Evolutionary conservation across 2,329 filamentous ascomycete genomes (phyloP), one percentile per base, ranked within the genome.

Genomic region (Microdochium nivale): DNA sequence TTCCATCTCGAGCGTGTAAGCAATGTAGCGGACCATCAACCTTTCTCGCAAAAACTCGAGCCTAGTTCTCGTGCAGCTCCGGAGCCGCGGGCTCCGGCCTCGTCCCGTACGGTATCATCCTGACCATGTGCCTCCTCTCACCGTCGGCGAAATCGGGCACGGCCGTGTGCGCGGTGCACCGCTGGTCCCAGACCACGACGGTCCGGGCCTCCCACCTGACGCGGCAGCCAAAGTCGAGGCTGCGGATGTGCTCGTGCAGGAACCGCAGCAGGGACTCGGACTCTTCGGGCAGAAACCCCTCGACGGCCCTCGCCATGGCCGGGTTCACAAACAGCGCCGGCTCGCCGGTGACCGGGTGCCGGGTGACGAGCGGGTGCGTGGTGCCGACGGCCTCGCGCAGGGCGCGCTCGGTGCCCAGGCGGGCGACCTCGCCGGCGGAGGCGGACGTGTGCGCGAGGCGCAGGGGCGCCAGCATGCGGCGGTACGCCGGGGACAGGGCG

Each of bases 251-350:
- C 56, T 86, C 77, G 61, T 79, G 87, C 9, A 88, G 67, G 68
- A 87, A 87, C 56, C 83, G 82, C 35, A 88, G 72, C 3, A 88
- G 67, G 56, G 70, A 71, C 52, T 87, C 84, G 8, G 78, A 82
- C 62, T 87, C 84, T 60, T 87, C 84, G 58, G 84, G 80, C 67
- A 87, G 85, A 63, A 78, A 82, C 3, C 83, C 83, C 0, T 85
- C 75, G 46, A 87, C 84, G 46, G 76, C 70, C 32, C 81, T 75
- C 7, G 82, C 84, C 68, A 85, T 77, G 73, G 51, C 52, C 10
- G 80, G 79, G 60, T 87, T 87, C 19, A 87, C 79, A 59, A 76
- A 87, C 2, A 87, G 68, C 0, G 84, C 81, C 64, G 87, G 87
- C 66, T 87, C 81, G 23, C 82, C 81, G 0, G 84, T 87, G 4